Percentiles rank a stretch among this genome's conserved stretches.
phyloP scores from a whole-genome alignment of 2,329 filamentous ascomycete genomes.

The Diaporthe citriasiana region DNA sequence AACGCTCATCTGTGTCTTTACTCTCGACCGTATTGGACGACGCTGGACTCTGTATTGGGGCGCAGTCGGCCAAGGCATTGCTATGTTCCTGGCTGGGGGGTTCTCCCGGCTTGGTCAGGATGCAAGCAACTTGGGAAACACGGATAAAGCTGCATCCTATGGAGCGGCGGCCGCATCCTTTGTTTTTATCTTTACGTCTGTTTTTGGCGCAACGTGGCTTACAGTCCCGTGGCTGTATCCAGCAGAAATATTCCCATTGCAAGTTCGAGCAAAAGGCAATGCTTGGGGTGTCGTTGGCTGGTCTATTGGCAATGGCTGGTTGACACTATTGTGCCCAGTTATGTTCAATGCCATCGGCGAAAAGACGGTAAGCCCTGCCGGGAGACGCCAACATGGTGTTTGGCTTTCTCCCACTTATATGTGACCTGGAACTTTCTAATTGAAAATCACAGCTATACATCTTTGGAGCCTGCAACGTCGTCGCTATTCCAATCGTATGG shows the following conservation, averaged over 20 bases:
- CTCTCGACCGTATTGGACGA: slow-evolving; percentile 76
- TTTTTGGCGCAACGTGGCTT: slow-evolving; percentile 76
- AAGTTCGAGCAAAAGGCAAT: slow-evolving; percentile 80
- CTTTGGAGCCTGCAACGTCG: slow-evolving; percentile 76
- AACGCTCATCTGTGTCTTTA: slow-evolving; percentile 78
- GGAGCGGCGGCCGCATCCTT: slow-evolving; percentile 78
- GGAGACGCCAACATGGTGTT: not conserved
- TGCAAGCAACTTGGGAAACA: slow-evolving; percentile 61
- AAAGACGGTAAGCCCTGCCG: slow-evolving; percentile 63
- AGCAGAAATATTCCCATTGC: slow-evolving; percentile 80
- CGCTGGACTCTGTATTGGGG: slow-evolving; percentile 80
- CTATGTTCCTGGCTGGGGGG: slow-evolving; percentile 77
- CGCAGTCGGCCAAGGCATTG: slow-evolving; percentile 72
- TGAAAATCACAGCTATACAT: slow-evolving; percentile 68
- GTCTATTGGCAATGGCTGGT: slow-evolving; percentile 74
- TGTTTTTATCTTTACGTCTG: slow-evolving; percentile 77
- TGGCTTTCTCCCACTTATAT: not conserved
- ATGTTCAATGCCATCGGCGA: slow-evolving; percentile 76
- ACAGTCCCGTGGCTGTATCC: slow-evolving; percentile 74
- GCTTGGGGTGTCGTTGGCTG: slow-evolving; percentile 83
- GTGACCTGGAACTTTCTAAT: not conserved
- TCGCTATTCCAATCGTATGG: slow-evolving; percentile 79
- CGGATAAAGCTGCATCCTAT: slow-evolving; percentile 62
- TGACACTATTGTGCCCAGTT: slow-evolving; percentile 64
- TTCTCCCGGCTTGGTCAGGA: slow-evolving; percentile 62